phyloP scores from a whole-genome alignment of 208 protist genomes.

The Naegleria fowleri region DNA sequence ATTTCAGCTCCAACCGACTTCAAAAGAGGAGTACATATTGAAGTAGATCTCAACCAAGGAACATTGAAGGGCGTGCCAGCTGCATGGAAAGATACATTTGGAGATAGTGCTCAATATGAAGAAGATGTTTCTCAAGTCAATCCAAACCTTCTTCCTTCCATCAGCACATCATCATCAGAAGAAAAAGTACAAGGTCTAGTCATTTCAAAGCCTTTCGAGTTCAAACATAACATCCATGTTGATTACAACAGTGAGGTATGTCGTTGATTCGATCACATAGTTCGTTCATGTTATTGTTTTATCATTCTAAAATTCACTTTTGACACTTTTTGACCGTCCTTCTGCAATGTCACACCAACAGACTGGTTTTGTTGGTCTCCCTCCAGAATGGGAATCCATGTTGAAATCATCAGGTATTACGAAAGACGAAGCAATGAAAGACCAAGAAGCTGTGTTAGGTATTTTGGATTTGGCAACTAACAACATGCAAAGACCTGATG shows the following conservation, averaged over 20 bases:
- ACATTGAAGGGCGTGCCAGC: background rate
- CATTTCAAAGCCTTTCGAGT: conserved; percentile 11
- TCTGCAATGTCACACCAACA: background rate
- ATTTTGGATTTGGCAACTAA: background rate
- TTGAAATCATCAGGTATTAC: background rate
- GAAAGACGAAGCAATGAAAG: background rate
- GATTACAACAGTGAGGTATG: background rate
- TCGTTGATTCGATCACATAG: background rate
- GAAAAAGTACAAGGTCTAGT: background rate
- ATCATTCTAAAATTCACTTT: background rate
- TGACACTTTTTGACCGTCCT: background rate
- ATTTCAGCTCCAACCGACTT: background rate
- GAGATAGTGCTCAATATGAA: conserved; percentile 11
- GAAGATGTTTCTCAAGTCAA: background rate
- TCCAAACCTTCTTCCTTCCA: background rate
- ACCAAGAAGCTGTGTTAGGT: background rate
- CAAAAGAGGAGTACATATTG: background rate
- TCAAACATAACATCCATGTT: conserved; percentile 14
- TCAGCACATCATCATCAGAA: background rate
- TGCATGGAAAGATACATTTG: conserved; percentile 7
- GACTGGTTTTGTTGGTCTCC: conserved; percentile 15
- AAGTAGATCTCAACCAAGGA: background rate
- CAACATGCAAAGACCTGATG: background rate
- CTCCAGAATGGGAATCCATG: conserved; percentile 20
- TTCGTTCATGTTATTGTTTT: background rate